Evolutionary conservation across 352 stramenopile species (phyloP).

Genomic region (Globisporangium emineosum): DNA sequence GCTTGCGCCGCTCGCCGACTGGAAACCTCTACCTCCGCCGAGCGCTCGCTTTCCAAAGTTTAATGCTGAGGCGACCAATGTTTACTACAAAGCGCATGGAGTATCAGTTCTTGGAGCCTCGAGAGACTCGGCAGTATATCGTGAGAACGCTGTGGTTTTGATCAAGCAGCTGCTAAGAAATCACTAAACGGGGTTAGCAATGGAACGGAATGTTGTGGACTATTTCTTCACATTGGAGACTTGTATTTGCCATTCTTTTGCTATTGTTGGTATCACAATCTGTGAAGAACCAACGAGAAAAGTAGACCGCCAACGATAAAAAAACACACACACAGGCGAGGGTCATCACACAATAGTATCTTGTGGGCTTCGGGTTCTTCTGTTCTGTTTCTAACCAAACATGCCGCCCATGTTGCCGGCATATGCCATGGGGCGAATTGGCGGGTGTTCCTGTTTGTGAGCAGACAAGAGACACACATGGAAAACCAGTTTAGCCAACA

Average conservation of each 20-base stretch:
- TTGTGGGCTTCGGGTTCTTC: not conserved
- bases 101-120: not conserved
- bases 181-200: not conserved
- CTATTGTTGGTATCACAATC: not conserved
- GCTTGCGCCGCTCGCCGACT: conserved; percentile 45
- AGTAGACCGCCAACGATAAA: not conserved
- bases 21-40: conserved; percentile 46
- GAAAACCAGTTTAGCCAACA: conserved; percentile 5
- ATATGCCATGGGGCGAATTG: conserved; percentile 88
- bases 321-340: not conserved
- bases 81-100: conserved; percentile 28
- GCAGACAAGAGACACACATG: not conserved
- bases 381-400: conserved; percentile 57
- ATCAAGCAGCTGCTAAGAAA: conserved; percentile 14
- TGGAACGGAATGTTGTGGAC: not conserved
- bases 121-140: not conserved
- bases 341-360: not conserved
- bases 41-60: conserved; percentile 38
- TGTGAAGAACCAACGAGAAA: not conserved
- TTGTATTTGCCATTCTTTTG: not conserved
- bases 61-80: conserved; percentile 21
- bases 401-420: conserved; percentile 89
- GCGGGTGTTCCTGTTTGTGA: conserved; percentile 67
- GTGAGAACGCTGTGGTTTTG: conserved; percentile 10
- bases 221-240: not conserved